These are phyloP conservation scores for Ceratorhiza oryzae-sativae DNA, from an alignment of 1,284 basidiomycete species.

Conservation along the genomic window DNA sequence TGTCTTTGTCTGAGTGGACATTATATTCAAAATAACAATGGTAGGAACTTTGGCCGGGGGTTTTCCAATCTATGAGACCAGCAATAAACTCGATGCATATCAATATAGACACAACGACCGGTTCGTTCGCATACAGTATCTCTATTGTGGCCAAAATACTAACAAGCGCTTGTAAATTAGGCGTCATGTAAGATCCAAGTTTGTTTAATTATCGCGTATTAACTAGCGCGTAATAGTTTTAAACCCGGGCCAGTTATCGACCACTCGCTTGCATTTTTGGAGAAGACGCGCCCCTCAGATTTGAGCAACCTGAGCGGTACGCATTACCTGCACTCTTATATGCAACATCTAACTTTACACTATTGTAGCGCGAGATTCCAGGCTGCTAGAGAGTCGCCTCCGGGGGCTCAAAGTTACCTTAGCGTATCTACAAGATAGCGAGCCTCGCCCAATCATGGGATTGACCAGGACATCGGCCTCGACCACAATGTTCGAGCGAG, in stretches of 20 bases:
- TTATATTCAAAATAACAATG: background rate
- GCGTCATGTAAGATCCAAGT: constrained; percentile 16
- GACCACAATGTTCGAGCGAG: constrained; percentile 56
- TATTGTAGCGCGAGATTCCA: constrained; percentile 58
- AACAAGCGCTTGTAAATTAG: background rate
- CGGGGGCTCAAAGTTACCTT: constrained; percentile 4
- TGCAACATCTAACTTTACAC: background rate
- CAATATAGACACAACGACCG: constrained; percentile 80
- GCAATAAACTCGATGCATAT: constrained; percentile 71
- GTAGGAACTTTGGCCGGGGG: constrained; percentile 35
- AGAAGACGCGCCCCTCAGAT: constrained; percentile 37
- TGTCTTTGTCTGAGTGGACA: background rate
- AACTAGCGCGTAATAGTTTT: constrained; percentile 51
- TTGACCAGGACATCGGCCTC: constrained; percentile 61
- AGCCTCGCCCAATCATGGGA: constrained; percentile 56
- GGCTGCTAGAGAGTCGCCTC: constrained; percentile 47
- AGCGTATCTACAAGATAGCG: constrained; percentile 15
- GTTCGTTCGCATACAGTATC: constrained; percentile 48
- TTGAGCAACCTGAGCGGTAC: constrained; percentile 1
- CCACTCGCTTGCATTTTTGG: constrained; percentile 65
- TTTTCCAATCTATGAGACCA: constrained; percentile 61
- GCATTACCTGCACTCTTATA: background rate
- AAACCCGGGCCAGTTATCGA: constrained; percentile 58
- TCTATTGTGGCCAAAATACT: background rate
- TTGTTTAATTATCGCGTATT: background rate